Conservation (phyloP, 1,284 basidiomycete genomes). For the Hypsizygus ulmarius region DNA sequence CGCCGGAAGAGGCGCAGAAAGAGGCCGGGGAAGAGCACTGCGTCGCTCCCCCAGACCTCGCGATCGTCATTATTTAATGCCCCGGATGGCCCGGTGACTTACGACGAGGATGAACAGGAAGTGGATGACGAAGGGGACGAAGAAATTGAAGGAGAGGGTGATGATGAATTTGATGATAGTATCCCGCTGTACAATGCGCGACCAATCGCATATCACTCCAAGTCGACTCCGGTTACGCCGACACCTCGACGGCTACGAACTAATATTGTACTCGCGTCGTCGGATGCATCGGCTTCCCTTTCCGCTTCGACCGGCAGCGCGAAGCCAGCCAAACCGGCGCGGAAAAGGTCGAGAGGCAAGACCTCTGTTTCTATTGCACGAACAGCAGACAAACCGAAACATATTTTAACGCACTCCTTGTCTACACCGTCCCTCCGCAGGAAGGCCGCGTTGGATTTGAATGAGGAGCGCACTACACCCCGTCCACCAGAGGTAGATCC, state of each 20-base stretch:
- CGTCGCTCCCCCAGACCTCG: neutral
- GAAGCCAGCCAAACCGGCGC: no score
- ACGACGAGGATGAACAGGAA: conserved; percentile 4
- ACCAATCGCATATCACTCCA: neutral
- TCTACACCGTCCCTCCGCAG: conserved; percentile 4
- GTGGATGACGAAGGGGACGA: neutral
- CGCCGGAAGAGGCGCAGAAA: conserved; percentile 8
- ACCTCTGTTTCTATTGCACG: neutral
- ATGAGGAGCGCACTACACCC: conserved; percentile 2
- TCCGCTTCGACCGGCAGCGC: no score
- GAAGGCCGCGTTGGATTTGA: neutral
- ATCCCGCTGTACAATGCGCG: neutral
- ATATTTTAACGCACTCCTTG: neutral
- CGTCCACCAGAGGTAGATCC: neutral
- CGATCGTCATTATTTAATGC: neutral
- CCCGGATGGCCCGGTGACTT: neutral
- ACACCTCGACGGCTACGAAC: neutral
- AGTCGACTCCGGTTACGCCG: conserved; percentile 5
- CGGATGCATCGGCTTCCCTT: no score
- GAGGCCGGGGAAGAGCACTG: conserved; percentile 15
- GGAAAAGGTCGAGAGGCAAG: no score
- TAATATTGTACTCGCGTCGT: no score
- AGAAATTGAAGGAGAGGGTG: neutral
- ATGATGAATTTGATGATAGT: conserved; percentile 3
- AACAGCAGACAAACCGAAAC: neutral